A percentile compares a stretch with the other conserved stretches of the same genome.
phyloP scores from a whole-genome alignment of 2,329 filamentous ascomycete genomes.

The Penicillium sp. region DNA sequence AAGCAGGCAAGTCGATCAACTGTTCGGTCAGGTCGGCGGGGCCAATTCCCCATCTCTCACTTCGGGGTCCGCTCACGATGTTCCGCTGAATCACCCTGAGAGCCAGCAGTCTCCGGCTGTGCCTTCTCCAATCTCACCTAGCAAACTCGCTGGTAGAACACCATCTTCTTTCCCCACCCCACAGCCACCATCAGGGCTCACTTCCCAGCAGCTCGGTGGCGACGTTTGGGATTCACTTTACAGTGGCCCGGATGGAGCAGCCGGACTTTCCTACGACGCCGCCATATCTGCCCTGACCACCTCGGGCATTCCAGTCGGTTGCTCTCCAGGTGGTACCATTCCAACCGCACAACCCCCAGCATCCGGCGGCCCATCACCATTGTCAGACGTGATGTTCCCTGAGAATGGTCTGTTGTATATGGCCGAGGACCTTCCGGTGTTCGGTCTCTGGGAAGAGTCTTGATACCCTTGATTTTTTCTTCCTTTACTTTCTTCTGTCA shows the following conservation, averaged over 20 bases:
- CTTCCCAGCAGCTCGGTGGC: conserved; percentile 14
- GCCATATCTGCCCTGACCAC: conserved; percentile 36
- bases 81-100: not conserved
- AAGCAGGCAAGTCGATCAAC: conserved; percentile 42
- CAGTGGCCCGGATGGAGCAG: conserved; percentile 16
- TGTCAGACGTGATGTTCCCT: conserved; percentile 34
- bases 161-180: conserved; percentile 16
- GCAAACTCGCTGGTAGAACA: conserved; percentile 16
- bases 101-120: conserved; percentile 14
- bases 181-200: conserved; percentile 12
- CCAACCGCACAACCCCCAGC: conserved; percentile 16
- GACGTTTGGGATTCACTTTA: conserved; percentile 34
- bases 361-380: conserved; percentile 28
- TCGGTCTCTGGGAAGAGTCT: conserved; percentile 32
- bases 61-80: conserved; percentile 5
- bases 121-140: conserved; percentile 25
- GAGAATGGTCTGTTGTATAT: conserved; percentile 37
- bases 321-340: conserved; percentile 32
- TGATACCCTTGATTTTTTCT: conserved; percentile 4
- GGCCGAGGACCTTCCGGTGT: conserved; percentile 35
- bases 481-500: not conserved
- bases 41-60: conserved; percentile 10
- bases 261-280: conserved; percentile 28
- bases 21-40: conserved; percentile 41
- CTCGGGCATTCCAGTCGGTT: conserved; percentile 34